phyloP scores from a whole-genome alignment of 805 yeast species.

The Ogataea chonburiensis region DNA sequence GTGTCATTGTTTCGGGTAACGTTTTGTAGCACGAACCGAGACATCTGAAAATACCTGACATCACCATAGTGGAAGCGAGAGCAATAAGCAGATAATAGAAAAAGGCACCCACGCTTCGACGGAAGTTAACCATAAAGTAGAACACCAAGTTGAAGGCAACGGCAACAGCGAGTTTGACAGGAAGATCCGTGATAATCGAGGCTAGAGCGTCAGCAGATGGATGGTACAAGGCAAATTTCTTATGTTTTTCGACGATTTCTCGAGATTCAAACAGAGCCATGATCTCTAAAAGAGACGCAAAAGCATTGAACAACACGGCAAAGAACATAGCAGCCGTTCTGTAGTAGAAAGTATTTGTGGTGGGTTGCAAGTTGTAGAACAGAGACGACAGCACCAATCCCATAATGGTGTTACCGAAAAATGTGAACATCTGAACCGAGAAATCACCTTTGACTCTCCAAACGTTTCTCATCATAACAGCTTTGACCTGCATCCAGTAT shows the following conservation, averaged over 20 bases:
- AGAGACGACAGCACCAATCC: slow-evolving; percentile 54
- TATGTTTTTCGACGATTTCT: slow-evolving; percentile 56
- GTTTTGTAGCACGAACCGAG: slow-evolving; percentile 48
- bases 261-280: slow-evolving; percentile 51
- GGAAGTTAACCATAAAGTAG: slow-evolving; percentile 52
- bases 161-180: slow-evolving; percentile 43
- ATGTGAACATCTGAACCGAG: slow-evolving; percentile 41
- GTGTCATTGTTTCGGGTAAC: slow-evolving; percentile 54
- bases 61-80: slow-evolving; percentile 42
- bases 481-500: slow-evolving; percentile 49
- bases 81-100: slow-evolving; percentile 50
- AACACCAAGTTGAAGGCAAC: slow-evolving; percentile 46
- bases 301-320: slow-evolving; percentile 58
- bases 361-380: slow-evolving; percentile 45
- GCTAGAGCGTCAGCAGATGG: slow-evolving; percentile 61
- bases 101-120: slow-evolving; percentile 49
- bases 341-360: slow-evolving; percentile 46
- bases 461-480: slow-evolving; percentile 44
- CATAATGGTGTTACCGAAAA: slow-evolving; percentile 48
- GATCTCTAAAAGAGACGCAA: slow-evolving; percentile 57
- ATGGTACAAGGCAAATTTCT: slow-evolving; percentile 51
- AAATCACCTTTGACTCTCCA: slow-evolving; percentile 52
- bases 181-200: slow-evolving; percentile 49
- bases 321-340: slow-evolving; percentile 66
- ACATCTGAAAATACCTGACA: slow-evolving; percentile 54